These are phyloP conservation scores for Populus hybrid DNA, from an alignment of 441 rosid genomes.

Conservation along the genomic window DNA sequence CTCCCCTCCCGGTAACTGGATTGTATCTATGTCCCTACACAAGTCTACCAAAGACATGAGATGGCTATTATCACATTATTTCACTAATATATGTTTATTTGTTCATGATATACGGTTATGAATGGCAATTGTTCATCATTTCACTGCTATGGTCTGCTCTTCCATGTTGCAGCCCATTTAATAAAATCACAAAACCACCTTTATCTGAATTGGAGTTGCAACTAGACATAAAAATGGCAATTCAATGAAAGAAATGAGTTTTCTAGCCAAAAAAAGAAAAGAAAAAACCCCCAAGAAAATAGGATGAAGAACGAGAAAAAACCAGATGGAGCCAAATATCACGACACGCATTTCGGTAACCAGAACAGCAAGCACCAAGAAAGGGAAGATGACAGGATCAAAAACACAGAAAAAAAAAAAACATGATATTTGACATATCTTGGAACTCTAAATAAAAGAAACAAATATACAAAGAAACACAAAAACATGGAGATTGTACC, in stretches of 20 bases:
- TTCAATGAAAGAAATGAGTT: background rate
- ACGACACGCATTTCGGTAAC: background rate
- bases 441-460: background rate
- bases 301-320: background rate
- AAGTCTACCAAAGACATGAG: background rate
- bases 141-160: background rate
- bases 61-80: background rate
- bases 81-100: background rate
- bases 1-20: no score
- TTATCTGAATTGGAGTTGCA: background rate
- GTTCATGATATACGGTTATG: background rate
- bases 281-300: background rate
- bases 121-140: background rate
- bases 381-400: background rate
- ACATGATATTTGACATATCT: background rate
- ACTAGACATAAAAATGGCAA: background rate
- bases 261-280: background rate
- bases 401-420: background rate
- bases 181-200: background rate
- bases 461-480: background rate
- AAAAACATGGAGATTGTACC: slow-evolving; percentile 26
- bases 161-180: background rate
- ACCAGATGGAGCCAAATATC: background rate
- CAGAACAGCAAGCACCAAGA: background rate
- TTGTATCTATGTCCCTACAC: background rate